Conservation (phyloP, 257 asterid species). For the Primulina huaijiensis region DNA sequence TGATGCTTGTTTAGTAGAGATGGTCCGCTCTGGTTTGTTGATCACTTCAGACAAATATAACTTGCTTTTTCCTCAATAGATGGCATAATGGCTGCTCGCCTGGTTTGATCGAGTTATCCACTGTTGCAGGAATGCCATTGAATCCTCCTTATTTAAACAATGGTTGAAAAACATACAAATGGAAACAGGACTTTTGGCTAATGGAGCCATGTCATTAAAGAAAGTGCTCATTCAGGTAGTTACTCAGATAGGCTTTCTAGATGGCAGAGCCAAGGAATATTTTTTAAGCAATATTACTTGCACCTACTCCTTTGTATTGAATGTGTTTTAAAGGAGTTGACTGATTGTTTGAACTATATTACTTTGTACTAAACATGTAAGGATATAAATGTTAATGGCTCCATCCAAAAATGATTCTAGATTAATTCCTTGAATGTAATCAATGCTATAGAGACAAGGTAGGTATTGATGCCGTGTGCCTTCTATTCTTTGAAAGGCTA, state of each 20-base stretch:
- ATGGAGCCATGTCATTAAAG: conserved; percentile 60
- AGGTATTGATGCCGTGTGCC: not conserved
- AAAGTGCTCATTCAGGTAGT: conserved; percentile 80
- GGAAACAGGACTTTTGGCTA: conserved; percentile 61
- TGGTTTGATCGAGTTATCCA: conserved; percentile 8
- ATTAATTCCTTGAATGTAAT: not conserved
- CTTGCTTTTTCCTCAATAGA: not conserved
- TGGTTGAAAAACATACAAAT: conserved; percentile 78
- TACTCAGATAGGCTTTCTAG: conserved; percentile 6
- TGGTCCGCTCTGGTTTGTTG: not conserved
- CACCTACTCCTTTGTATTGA: too few relatives aligned
- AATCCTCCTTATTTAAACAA: conserved; percentile 66
- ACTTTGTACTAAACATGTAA: not conserved
- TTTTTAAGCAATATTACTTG: not conserved
- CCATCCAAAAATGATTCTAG: conserved; percentile 1
- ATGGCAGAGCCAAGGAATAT: not conserved
- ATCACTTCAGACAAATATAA: not conserved
- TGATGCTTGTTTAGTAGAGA: conserved; percentile 5
- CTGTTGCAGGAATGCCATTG: conserved; percentile 78
- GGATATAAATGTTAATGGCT: not conserved
- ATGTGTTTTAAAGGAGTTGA: too few relatives aligned
- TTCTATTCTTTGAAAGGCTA: not conserved
- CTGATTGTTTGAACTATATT: too few relatives aligned
- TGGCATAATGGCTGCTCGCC: not conserved
- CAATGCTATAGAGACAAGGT: not conserved